Evolutionary conservation across 345 rosid species (phyloP), one percentile per base, ranked within the genome.

Genomic region (Salix dunnii): DNA sequence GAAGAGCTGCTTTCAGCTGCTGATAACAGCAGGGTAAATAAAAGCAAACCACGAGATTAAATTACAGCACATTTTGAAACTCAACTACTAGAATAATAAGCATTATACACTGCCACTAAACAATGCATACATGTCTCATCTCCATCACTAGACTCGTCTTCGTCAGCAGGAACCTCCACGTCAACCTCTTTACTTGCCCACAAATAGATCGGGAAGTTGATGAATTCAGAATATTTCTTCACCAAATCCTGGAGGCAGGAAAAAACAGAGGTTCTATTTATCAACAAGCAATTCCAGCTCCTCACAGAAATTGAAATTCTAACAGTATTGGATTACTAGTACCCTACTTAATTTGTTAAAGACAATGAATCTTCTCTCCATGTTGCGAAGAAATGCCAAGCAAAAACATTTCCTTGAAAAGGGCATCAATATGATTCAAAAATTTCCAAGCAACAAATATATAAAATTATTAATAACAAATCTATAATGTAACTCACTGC

Each of bases 151-250:
- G 94, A 87, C 38, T 95, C 98, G 61, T 93, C 97, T 68, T 95
- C 99, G 43, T 96, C 97, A 16, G 85, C 89, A 55, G 98, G 96
- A 79, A 87, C 94, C 85, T 93, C 99, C 43, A 86, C 93, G 70
- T 96, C 99, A 77, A 91, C 87, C 87, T 96, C 98, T 80, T 93
- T 96, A 86, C 88, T 93, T 61, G 96, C 97, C 99, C 99, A 96
- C 58, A 93, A 85, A 82, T 78, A 68, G 74, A 96, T 96, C 7
- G 99, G 99, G 82, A 96, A 96, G 84, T 93, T 96, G 77, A 96
- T 96, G 83, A 96, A 96, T 86, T 96, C 98, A 71, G 98, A 96
- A 81, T 96, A 96, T 82, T 80, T 96, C 88, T 96, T 91, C 86
- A 96, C 99, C 89, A 96, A 82, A 5, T 96, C 99, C 99, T 96